phyloP scores from a whole-genome alignment of 2,329 filamentous ascomycete species.

The Nemania serpens region DNA sequence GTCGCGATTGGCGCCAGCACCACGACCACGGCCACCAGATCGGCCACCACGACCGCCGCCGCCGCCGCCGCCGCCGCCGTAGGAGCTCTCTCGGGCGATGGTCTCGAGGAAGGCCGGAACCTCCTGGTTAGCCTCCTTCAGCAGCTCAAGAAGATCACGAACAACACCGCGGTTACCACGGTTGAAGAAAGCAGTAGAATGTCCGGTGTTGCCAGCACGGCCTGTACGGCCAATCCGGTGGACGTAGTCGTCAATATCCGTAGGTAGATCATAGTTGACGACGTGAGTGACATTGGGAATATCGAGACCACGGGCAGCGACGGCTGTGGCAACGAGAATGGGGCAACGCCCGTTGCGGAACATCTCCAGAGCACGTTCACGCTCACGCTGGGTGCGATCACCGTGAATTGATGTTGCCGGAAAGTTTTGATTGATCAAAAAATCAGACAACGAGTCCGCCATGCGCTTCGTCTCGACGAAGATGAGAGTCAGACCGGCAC shows the following conservation, averaged over 20 bases:
- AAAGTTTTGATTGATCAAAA: slow-evolving; percentile 98
- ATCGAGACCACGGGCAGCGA: slow-evolving; percentile 88
- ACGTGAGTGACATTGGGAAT: slow-evolving; percentile 97
- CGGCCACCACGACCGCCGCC: slow-evolving; percentile 62
- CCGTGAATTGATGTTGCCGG: slow-evolving; percentile 98
- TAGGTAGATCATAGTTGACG: slow-evolving; percentile 99
- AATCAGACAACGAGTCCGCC: slow-evolving; percentile 97
- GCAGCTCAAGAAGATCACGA: slow-evolving; percentile 91
- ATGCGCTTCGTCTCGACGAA: slow-evolving; percentile 99
- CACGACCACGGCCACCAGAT: slow-evolving; percentile 73
- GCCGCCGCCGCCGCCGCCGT: slow-evolving; percentile 68
- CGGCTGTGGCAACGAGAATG: slow-evolving; percentile 94
- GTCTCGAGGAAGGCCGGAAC: slow-evolving; percentile 93
- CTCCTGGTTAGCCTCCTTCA: slow-evolving; percentile 99
- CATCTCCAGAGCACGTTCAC: slow-evolving; percentile 96
- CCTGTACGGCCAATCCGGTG: slow-evolving; percentile 99
- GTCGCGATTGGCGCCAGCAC: slow-evolving; percentile 76
- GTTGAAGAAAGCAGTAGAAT: slow-evolving; percentile 99
- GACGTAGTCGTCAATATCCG: slow-evolving; percentile 98
- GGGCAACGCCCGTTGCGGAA: slow-evolving; percentile 96
- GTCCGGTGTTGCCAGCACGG: slow-evolving; percentile 98
- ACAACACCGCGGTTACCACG: slow-evolving; percentile 98
- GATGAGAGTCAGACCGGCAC: slow-evolving; percentile 86
- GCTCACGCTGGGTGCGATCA: slow-evolving; percentile 97
- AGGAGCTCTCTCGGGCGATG: slow-evolving; percentile 93